Percentiles rank a stretch among this genome's conserved stretches.
Evolutionary conservation across 2,329 filamentous ascomycete species (phyloP).

Genomic region (Aspergillus clavatus): DNA sequence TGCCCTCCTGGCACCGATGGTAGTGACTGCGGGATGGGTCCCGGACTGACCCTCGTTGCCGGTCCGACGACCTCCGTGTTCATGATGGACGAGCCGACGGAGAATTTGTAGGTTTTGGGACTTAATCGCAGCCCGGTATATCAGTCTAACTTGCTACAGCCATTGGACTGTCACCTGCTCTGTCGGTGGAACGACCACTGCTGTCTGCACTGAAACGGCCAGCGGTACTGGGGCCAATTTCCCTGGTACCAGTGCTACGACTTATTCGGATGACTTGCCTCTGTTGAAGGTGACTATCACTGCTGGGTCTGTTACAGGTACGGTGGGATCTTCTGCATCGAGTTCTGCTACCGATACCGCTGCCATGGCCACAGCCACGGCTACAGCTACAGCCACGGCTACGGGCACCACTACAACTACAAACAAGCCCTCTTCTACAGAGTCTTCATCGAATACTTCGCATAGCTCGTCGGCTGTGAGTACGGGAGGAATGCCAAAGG

Average conservation of each 20-base stretch:
- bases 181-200: conserved; percentile 14
- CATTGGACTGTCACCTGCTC: conserved; percentile 14
- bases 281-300: conserved; percentile 22
- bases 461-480: background rate
- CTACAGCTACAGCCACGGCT: background rate
- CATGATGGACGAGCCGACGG: conserved; percentile 6
- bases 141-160: conserved; percentile 2
- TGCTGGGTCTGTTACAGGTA: conserved; percentile 8
- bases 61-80: conserved; percentile 11
- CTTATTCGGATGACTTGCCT: conserved; percentile 8
- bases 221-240: conserved; percentile 14
- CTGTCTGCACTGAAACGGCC: conserved; percentile 12
- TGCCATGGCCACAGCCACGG: conserved; percentile 4
- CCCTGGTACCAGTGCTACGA: conserved; percentile 10
- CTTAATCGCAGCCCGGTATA: too few relatives aligned
- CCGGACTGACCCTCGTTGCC: conserved; percentile 19
- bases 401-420: conserved; percentile 1
- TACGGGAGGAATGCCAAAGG: conserved; percentile 5
- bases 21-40: conserved; percentile 24
- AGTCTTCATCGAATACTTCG: background rate
- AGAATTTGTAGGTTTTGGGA: conserved; percentile 9
- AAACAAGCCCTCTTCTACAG: background rate
- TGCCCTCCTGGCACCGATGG: conserved; percentile 19
- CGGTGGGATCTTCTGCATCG: conserved; percentile 2
- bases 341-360: conserved; percentile 1